Evolutionary conservation across 75 land plant species (phyloP), one percentile per base, ranked within the genome.

Genomic region (Ceratopteris richardii): DNA sequence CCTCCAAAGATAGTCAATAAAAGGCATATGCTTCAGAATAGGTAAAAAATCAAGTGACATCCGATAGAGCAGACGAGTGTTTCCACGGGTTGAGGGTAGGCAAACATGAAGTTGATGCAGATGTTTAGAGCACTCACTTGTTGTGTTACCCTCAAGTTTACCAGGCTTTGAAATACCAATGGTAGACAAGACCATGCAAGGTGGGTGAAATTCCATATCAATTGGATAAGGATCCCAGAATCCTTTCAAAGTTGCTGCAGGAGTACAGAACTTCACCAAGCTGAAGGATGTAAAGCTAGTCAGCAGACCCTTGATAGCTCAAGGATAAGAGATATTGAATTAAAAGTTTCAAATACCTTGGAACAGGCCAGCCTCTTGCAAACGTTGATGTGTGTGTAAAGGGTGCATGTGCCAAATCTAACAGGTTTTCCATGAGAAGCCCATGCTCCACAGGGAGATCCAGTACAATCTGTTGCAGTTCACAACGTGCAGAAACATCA

Each of bases 171-270:
- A 96, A n/a, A 94, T 77, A 1, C 96, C 98, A 52, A 94, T 94
- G 0, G 98, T 94, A 26, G 98, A 94, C 6, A 89, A 76, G 29
- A 94, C 98, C 68, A 89, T 86, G 67, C 98, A 94, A 22, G 98
- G 98, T 25, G 95, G 98, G 48, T 67, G 56, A 58, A 94, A 94
- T 62, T 86, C 96, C 96, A 90, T 94, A 56, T 91, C 98, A 31
- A 94, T 94, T 25, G 98, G 98, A 51, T 94, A 94, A 6, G 98
- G 98, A 61, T 90, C 98, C 98, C 98, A 94, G 53, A 81, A 83
- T n/a, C 98, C 98, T 74, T 79, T 72, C 43, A 94, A 77, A 47
- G 92, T 81, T 39, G 84, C 74, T 43, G 66, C 74, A 57, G 98
- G 96, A 0, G 98, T 83, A 64, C 80, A 67, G 56, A 94, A 94